Evolutionary conservation across 371 early-diverging fungal genomes (phyloP).

Genomic region (Syncephalastrum racemosum): DNA sequence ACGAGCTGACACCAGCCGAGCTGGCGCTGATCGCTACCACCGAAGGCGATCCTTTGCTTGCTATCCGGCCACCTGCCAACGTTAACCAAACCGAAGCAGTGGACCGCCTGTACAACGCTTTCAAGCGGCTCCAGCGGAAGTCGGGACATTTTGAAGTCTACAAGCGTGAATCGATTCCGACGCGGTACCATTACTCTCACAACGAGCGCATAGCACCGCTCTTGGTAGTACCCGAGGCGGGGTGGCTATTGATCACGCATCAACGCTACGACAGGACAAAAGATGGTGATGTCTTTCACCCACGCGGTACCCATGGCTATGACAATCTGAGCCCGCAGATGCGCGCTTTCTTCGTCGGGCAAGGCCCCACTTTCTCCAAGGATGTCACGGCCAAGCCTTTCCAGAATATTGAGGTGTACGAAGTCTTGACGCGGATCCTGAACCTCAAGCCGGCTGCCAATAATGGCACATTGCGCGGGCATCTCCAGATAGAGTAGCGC

Average conservation of each 20-base stretch:
- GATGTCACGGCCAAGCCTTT: constrained; percentile 27
- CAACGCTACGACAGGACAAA: constrained; percentile 24
- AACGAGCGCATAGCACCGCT: constrained; percentile 74
- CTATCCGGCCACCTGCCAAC: constrained; percentile 41
- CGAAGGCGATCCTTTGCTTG: constrained; percentile 37
- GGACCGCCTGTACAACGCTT: constrained; percentile 34
- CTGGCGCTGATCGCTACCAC: constrained; percentile 28
- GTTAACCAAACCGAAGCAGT: constrained; percentile 22
- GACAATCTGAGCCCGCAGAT: constrained; percentile 76
- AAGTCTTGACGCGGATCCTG: constrained; percentile 40
- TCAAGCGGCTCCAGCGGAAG: constrained; percentile 26
- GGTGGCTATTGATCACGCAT: constrained; percentile 57
- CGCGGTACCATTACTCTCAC: constrained; percentile 57
- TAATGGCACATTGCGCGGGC: constrained; percentile 41
- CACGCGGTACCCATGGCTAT: constrained; percentile 86
- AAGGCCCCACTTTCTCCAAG: constrained; percentile 69
- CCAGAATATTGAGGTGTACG: constrained; percentile 45
- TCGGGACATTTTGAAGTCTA: constrained; percentile 61
- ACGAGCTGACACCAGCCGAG: constrained; percentile 42
- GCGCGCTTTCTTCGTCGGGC: constrained; percentile 86
- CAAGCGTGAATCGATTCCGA: constrained; percentile 63
- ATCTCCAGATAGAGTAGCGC: constrained; percentile 12
- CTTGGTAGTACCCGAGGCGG: constrained; percentile 67
- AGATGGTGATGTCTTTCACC: constrained; percentile 20
- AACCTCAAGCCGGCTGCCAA: constrained; percentile 37